A percentile compares a stretch with the other conserved stretches of the same genome.
Evolutionary conservation across 2,329 filamentous ascomycete species (phyloP).

Genomic region (Penicillium sp.): DNA sequence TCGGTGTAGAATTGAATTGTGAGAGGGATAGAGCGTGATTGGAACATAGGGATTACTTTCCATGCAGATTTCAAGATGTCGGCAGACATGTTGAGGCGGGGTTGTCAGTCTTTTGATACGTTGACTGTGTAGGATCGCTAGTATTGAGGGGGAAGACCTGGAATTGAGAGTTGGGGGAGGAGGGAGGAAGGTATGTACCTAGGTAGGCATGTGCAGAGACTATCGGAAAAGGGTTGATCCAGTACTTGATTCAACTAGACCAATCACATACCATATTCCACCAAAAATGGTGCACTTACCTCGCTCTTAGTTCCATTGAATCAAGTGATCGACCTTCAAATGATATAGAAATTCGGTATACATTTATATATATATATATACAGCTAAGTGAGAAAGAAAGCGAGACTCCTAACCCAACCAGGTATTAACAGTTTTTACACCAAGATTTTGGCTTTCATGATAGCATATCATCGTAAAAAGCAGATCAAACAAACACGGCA

Average conservation of each 20-base stretch:
- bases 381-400: conserved; percentile 4
- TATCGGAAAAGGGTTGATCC: background rate
- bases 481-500: background rate
- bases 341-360: background rate
- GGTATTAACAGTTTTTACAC: conserved; percentile 21
- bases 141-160: too few relatives aligned
- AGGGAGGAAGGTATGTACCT: too few relatives aligned
- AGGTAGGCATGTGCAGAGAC: background rate
- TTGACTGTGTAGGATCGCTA: too few relatives aligned
- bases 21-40: conserved; percentile 14
- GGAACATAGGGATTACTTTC: conserved; percentile 24
- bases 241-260: background rate
- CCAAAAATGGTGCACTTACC: too few relatives aligned
- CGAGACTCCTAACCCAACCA: conserved; percentile 8
- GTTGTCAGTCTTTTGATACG: too few relatives aligned
- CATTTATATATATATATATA: conserved; percentile 12
- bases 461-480: conserved; percentile 25
- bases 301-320: background rate
- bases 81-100: too few relatives aligned
- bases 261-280: too few relatives aligned
- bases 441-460: conserved; percentile 19
- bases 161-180: too few relatives aligned
- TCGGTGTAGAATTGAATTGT: conserved; percentile 22
- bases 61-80: conserved; percentile 12
- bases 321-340: background rate